Base-by-base conservation (phyloP, 2,329 filamentous ascomycete species). In the Verticillium zaregamsianum region DNA sequence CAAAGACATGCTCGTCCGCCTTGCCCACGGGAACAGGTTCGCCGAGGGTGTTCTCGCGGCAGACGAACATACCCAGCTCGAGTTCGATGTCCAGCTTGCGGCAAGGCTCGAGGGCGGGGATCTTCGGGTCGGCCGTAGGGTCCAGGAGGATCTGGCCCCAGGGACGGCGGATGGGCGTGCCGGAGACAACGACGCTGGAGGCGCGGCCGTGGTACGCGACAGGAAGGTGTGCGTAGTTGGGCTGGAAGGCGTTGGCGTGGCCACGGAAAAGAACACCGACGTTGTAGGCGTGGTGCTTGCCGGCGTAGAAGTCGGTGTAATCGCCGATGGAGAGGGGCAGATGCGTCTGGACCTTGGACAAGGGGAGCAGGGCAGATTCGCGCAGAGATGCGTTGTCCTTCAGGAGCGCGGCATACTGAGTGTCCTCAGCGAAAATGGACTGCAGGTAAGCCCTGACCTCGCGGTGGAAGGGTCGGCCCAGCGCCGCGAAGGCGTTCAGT, bases 281-380 rank as follows among this genome's bases (percentile, higher is more conserved):
- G 67, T 76, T 77, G 78, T 87, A 90, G 5, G 91, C 91, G 74
- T 95, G 91, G 70, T 93, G 89, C 68, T 89, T 77, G 57, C 91
- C 90, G 15, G 89, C 91, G 70, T 91, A 95, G 77, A 94, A 95
- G 71, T 95, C 91, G 2, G 91, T 92, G 72, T 94, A 94, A 71
- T 94, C 91, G 35, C 90, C 90, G 68, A 94, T 91, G 40, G 84
- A 79, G 80, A 95, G 85, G 1, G 91, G 91, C 1, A 94, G 68
- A 66, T 93, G 90, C 68, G 83, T 89, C 63, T 79, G 82, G n/a
- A 88, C 83, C 5, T 83, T 81, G 33, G 72, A 56, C 1, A 69
- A 61, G 7, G 68, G 68, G 5, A 78, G 7, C 15, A 76, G 61
- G 7, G 71, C 72, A 1, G 63, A 40, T 9, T 68, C 60, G 49